Percentiles rank a stretch among this genome's conserved stretches.
Conservation (phyloP, 2,329 filamentous ascomycete species). For the Clarireedia hainanense region DNA sequence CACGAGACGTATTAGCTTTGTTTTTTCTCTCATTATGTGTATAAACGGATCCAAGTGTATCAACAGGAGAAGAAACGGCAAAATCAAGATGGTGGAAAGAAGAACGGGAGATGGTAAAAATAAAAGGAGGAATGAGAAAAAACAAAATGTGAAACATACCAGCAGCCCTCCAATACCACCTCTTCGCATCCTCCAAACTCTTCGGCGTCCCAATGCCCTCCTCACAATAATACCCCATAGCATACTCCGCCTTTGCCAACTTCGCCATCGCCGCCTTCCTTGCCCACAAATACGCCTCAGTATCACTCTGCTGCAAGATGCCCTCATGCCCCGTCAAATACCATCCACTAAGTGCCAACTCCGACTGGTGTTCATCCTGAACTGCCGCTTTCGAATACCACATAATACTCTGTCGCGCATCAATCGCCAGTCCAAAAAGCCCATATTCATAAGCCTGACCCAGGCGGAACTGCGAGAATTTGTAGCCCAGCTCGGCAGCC, state of each 20-base stretch:
- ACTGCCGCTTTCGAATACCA: slow-evolving; percentile 91
- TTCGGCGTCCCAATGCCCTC: slow-evolving; percentile 82
- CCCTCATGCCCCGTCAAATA: slow-evolving; percentile 88
- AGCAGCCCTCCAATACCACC: slow-evolving; percentile 96
- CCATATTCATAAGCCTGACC: slow-evolving; percentile 89
- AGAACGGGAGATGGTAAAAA: not conserved
- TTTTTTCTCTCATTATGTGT: not conserved
- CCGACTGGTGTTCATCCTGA: slow-evolving; percentile 90
- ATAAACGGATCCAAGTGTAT: not conserved
- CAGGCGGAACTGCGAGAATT: slow-evolving; percentile 86
- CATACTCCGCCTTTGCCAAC: slow-evolving; percentile 89
- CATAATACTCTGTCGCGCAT: slow-evolving; percentile 76
- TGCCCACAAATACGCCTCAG: slow-evolving; percentile 95
- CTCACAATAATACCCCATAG: slow-evolving; percentile 97
- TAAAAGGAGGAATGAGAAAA: not conserved
- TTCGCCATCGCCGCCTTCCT: slow-evolving; percentile 85
- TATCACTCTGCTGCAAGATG: slow-evolving; percentile 85
- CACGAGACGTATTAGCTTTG: slow-evolving; percentile 6
- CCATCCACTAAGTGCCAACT: slow-evolving; percentile 81
- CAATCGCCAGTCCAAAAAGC: slow-evolving; percentile 70
- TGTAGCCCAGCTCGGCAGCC: slow-evolving; percentile 84
- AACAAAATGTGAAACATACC: slow-evolving; percentile 52
- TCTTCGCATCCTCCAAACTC: slow-evolving; percentile 89
- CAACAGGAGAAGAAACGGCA: not conserved
- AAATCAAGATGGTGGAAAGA: not conserved